Evolutionary conservation across 164 flowering plant genomes (phyloP), one percentile per base, ranked within the genome.

Genomic region (Vitis amurensis): DNA sequence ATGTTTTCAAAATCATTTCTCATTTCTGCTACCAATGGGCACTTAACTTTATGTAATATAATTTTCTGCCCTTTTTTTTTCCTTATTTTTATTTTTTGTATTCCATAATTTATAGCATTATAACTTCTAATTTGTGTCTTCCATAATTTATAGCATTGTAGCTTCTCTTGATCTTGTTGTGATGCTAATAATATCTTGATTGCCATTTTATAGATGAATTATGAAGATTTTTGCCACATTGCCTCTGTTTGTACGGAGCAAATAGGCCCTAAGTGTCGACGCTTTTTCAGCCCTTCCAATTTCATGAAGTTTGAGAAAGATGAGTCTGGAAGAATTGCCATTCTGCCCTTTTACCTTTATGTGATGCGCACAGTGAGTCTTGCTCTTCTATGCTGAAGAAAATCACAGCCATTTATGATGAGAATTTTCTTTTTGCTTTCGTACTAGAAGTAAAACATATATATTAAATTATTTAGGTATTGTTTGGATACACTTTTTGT

Each of bases 301-400:
- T 95, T 95, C 77, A 95, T 95, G 99, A 93, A 95, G 86, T 95
- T 95, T 80, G 98, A 95, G 83, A 95, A 95, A 73, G 99, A 95
- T 76, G 99, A 95, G 71, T 82, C 85, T 3, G 97, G 99, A 83
- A 85, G 99, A 79, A 93, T 93, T 75, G 96, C 98, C 58, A 95
- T 95, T 67, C 79, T 95, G 61, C 99, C 99, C 3, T 95, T 93
- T 76, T 95, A 91, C 73, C 96, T 95, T 30, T 95, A 95, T 77
- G 97, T 95, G 73, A 95, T 95, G 99, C 91, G 98, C 55, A 95
- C 99, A 80, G 99, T 95, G 71, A 48, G 89, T 82, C 53, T 64
- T 65, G 6, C 60, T 13, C 30, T 27, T 71, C 66, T 58, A 48
- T 17, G n/a, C 51, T 11, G 1, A 63, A 62, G 51, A 44, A 44